Evolutionary conservation across 371 early-diverging fungal genomes (phyloP).

Genomic region (Circinella umbellata): DNA sequence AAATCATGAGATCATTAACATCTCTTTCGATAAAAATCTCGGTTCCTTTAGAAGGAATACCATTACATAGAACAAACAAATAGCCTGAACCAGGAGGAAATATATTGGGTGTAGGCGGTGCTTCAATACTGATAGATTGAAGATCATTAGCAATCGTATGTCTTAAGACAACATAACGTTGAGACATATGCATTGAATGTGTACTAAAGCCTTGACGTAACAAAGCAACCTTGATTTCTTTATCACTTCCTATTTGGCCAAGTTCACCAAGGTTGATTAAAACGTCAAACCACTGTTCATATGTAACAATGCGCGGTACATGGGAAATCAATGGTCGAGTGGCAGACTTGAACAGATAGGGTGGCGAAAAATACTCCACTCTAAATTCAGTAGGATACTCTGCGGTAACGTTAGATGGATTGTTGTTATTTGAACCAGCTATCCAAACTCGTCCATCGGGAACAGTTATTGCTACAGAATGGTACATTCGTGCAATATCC

Average conservation of each 20-base stretch:
- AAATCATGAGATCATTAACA: constrained; percentile 16
- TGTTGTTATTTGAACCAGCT: constrained; percentile 50
- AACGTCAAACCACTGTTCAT: constrained; percentile 37
- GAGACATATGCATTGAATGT: constrained; percentile 69
- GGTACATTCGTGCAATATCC: constrained; percentile 72
- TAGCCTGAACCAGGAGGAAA: constrained; percentile 65
- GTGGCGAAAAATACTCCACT: constrained; percentile 66
- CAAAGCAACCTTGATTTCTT: constrained; percentile 40
- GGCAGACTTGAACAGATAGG: constrained; percentile 53
- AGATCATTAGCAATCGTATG: constrained; percentile 30
- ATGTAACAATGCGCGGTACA: constrained; percentile 46
- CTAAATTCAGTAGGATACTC: constrained; percentile 64
- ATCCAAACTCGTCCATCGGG: constrained; percentile 61
- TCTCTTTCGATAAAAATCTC: constrained; percentile 35
- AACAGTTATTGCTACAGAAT: constrained; percentile 65
- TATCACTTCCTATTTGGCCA: constrained; percentile 26
- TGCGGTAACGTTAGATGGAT: constrained; percentile 43
- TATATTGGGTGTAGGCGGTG: constrained; percentile 60
- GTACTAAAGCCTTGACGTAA: constrained; percentile 63
- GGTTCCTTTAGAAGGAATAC: constrained; percentile 50
- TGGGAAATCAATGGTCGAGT: constrained; percentile 52
- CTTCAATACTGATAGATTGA: constrained; percentile 37
- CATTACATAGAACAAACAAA: constrained; percentile 59
- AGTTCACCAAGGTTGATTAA: constrained; percentile 36
- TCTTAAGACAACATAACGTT: constrained; percentile 52